Conservation (phyloP, 1,284 basidiomycete genomes). For the Cryptococcus jaspeensis region DNA sequence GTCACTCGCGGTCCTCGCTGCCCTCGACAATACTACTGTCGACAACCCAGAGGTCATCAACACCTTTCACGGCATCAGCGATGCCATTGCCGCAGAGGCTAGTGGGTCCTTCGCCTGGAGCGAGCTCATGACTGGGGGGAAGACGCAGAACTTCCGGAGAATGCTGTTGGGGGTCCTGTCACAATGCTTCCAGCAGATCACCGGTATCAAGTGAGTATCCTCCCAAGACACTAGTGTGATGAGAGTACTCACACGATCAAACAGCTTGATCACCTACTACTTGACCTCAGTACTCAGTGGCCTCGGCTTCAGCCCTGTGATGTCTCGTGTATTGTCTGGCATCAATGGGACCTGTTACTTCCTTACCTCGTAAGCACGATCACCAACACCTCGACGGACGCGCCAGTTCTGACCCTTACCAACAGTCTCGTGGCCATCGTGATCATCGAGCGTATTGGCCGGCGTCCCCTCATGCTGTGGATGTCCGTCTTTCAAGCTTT, state of each 20-base stretch:
- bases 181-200: conserved; percentile 54
- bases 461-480: conserved; percentile 45
- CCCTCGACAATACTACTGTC: conserved; percentile 33
- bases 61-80: conserved; percentile 35
- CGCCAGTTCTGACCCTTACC: neutral
- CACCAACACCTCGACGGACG: neutral
- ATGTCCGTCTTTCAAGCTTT: conserved; percentile 27
- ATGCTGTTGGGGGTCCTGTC: conserved; percentile 48
- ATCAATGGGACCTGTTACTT: conserved; percentile 50
- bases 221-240: conserved; percentile 3
- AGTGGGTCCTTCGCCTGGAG: conserved; percentile 21
- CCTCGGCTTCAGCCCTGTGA: conserved; percentile 32
- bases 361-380: conserved; percentile 42
- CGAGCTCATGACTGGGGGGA: conserved; percentile 44
- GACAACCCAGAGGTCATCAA: conserved; percentile 28
- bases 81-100: conserved; percentile 27
- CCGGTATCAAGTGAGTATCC: conserved; percentile 43
- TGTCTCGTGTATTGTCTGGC: conserved; percentile 42
- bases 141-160: conserved; percentile 53
- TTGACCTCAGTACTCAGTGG: conserved; percentile 35
- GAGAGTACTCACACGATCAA: neutral
- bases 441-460: conserved; percentile 41
- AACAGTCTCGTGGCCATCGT: conserved; percentile 35
- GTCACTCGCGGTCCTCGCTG: conserved; percentile 51
- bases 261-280: conserved; percentile 40